Percentiles rank a stretch among this genome's conserved stretches.
Conservation (phyloP, 2,329 filamentous ascomycete species). For the Aspergillus chevalieri region DNA sequence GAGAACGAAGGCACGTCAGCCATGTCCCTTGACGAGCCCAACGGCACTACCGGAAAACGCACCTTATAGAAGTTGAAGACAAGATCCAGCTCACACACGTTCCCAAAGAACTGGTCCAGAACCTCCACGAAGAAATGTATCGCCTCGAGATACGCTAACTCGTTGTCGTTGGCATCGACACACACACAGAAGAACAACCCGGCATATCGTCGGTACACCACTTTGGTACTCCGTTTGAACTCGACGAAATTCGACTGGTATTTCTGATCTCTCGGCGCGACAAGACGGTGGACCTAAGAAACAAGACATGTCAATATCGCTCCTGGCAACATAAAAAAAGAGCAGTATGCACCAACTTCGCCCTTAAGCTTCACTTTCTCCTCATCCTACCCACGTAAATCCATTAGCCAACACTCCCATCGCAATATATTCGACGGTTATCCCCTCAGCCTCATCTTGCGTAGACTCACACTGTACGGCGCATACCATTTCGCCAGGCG, state of each 20-base stretch:
- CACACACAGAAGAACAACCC: constrained; percentile 99
- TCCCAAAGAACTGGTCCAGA: constrained; percentile 96
- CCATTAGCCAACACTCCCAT: constrained; percentile 10
- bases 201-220: constrained; percentile 95
- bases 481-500: constrained; percentile 98
- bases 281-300: constrained; percentile 80
- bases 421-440: neutral
- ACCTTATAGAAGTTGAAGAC: constrained; percentile 68
- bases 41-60: constrained; percentile 11
- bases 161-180: constrained; percentile 98
- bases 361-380: constrained; percentile 99
- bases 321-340: neutral
- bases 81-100: constrained; percentile 95
- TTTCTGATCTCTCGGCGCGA: constrained; percentile 95
- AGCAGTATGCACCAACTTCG: constrained; percentile 58
- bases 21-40: neutral
- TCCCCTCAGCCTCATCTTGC: neutral
- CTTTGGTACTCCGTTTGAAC: constrained; percentile 65
- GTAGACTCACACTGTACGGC: constrained; percentile 67
- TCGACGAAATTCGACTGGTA: constrained; percentile 99
- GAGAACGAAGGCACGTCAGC: constrained; percentile 5
- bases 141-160: constrained; percentile 90
- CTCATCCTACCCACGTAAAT: constrained; percentile 59
- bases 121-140: constrained; percentile 99
- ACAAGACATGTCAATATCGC: neutral